Conservation (phyloP, 1,284 basidiomycete species). For the Anthracocystis setariae region DNA sequence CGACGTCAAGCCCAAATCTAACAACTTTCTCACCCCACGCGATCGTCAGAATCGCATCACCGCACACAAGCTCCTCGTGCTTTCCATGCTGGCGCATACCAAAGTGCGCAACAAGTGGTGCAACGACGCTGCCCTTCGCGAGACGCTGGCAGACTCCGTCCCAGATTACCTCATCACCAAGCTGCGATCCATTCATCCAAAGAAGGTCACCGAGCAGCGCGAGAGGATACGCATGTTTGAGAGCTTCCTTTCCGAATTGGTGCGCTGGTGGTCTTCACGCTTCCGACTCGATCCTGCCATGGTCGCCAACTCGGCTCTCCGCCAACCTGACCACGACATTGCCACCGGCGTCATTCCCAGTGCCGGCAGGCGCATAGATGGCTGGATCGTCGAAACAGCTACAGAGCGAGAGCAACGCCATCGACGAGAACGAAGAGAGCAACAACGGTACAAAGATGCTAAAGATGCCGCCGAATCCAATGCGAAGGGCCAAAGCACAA, state of each 20-base stretch:
- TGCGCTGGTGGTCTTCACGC: slow-evolving; percentile 61
- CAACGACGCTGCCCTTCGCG: slow-evolving; percentile 82
- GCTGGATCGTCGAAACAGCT: slow-evolving; percentile 63
- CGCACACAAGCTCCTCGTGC: slow-evolving; percentile 62
- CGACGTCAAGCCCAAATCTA: slow-evolving; percentile 41
- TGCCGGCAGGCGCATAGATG: slow-evolving; percentile 57
- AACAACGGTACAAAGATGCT: slow-evolving; percentile 26
- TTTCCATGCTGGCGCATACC: slow-evolving; percentile 81
- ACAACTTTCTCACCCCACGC: slow-evolving; percentile 56
- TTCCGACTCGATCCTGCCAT: slow-evolving; percentile 58
- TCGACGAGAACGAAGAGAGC: slow-evolving; percentile 39
- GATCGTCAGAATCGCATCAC: slow-evolving; percentile 61
- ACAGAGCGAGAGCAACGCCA: slow-evolving; percentile 58
- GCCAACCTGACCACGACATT: slow-evolving; percentile 61
- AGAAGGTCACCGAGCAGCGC: slow-evolving; percentile 58
- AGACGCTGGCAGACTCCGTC: slow-evolving; percentile 53
- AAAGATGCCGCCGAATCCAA: slow-evolving; percentile 16
- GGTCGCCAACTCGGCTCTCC: slow-evolving; percentile 56
- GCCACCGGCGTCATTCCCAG: slow-evolving; percentile 49
- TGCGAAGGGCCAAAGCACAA: slow-evolving; percentile 20
- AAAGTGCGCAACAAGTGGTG: slow-evolving; percentile 83
- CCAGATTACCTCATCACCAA: slow-evolving; percentile 59
- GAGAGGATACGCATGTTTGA: slow-evolving; percentile 67
- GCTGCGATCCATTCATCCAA: slow-evolving; percentile 61
- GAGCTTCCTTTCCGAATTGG: slow-evolving; percentile 60